Conservation (phyloP, 2,329 filamentous ascomycete species). For the Hortaea sp. region DNA sequence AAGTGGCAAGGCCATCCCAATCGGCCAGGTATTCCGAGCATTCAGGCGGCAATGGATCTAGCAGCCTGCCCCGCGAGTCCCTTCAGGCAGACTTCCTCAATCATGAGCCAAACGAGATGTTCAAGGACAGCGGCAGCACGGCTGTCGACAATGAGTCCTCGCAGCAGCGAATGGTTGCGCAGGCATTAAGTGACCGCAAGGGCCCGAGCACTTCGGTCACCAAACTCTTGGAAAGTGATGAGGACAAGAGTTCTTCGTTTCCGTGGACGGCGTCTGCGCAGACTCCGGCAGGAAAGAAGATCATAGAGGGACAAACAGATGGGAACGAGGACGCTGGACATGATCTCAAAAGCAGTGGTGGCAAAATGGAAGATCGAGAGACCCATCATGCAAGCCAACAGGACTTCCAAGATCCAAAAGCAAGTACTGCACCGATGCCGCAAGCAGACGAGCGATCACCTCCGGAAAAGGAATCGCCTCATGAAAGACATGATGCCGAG, state of each 20-base stretch:
- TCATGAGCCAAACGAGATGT: slow-evolving; percentile 32
- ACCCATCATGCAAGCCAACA: too few relatives aligned
- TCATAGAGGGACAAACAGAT: not conserved
- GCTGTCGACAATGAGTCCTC: slow-evolving; percentile 32
- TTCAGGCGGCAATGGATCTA: slow-evolving; percentile 10
- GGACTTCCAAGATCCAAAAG: too few relatives aligned
- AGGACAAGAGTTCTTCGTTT: slow-evolving; percentile 15
- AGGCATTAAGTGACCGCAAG: slow-evolving; percentile 13
- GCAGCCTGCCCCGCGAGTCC: slow-evolving; percentile 21
- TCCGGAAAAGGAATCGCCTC: too few relatives aligned
- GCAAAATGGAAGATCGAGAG: not conserved
- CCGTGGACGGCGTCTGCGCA: slow-evolving; percentile 15
- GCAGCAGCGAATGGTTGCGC: slow-evolving; percentile 30
- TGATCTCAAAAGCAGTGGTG: not conserved
- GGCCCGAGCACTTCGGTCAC: not conserved
- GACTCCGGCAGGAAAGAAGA: slow-evolving; percentile 2
- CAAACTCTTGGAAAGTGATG: slow-evolving; percentile 3
- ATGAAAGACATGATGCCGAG: too few relatives aligned
- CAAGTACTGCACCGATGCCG: too few relatives aligned
- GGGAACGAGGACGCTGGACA: not conserved
- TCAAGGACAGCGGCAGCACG: slow-evolving; percentile 33
- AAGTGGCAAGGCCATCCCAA: not conserved
- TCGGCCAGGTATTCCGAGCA: slow-evolving; percentile 13
- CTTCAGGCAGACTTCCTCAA: slow-evolving; percentile 26
- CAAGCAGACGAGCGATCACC: too few relatives aligned